A percentile compares a stretch with the other conserved stretches of the same genome.
Conservation (phyloP, 2,329 filamentous ascomycete genomes). For the Sporothrix pseudoabietina region DNA sequence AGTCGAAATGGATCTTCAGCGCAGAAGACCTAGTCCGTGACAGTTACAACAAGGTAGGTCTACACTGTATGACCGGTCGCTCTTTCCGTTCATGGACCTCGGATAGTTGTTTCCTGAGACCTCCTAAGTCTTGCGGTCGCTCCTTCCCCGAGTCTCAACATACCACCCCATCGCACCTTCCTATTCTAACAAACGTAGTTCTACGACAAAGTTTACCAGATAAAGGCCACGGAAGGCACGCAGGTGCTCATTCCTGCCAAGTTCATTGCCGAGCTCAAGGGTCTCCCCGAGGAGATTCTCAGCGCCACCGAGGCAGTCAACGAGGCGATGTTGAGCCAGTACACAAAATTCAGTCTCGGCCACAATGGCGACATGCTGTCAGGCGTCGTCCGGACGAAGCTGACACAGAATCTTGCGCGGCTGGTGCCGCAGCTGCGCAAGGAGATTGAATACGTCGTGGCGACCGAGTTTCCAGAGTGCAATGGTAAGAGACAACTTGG, state of each 20-base stretch:
- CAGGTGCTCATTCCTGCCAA: slow-evolving; percentile 52
- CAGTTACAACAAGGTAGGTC: slow-evolving; percentile 51
- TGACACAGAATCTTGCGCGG: slow-evolving; percentile 52
- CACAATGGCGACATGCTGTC: slow-evolving; percentile 51
- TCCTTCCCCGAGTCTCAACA: not conserved
- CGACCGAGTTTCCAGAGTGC: slow-evolving; percentile 53
- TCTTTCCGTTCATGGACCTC: not conserved
- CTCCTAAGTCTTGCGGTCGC: not conserved
- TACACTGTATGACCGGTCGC: not conserved
- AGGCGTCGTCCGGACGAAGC: slow-evolving; percentile 49
- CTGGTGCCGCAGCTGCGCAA: slow-evolving; percentile 51
- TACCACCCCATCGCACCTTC: not conserved
- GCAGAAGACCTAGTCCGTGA: slow-evolving; percentile 52
- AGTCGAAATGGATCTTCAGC: slow-evolving; percentile 55
- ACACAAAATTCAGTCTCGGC: slow-evolving; percentile 54
- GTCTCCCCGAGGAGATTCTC: slow-evolving; percentile 51
- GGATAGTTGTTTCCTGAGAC: not conserved
- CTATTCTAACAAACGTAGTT: slow-evolving; percentile 43
- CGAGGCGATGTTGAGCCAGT: slow-evolving; percentile 55
- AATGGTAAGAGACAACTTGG: slow-evolving; percentile 39
- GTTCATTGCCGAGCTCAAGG: slow-evolving; percentile 51
- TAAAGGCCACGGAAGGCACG: slow-evolving; percentile 54
- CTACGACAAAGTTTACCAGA: slow-evolving; percentile 53
- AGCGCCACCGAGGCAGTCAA: slow-evolving; percentile 53
- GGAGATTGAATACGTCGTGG: slow-evolving; percentile 51